Evolutionary conservation across 2,329 filamentous ascomycete genomes (phyloP).

Genomic region (Lecanicillium sp.): DNA sequence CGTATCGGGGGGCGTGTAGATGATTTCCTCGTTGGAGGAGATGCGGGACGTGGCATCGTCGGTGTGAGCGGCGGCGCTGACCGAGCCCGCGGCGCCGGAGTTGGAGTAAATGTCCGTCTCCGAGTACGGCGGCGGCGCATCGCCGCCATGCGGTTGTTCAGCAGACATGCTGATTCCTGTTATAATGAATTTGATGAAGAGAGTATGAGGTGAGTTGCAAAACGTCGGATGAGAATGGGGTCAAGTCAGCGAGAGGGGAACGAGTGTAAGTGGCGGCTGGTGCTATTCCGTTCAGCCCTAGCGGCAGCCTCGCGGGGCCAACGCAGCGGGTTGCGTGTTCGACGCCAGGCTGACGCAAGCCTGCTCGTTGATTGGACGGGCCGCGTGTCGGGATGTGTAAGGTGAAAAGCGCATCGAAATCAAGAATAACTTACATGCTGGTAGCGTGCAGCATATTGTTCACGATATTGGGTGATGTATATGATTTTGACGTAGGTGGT

Average conservation of each 20-base stretch:
- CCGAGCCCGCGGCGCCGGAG: constrained; percentile 27
- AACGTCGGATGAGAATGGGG: too few species aligned
- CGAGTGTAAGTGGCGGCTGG: neutral
- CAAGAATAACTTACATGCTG: too few species aligned
- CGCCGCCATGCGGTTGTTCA: too few species aligned
- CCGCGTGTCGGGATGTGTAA: too few species aligned
- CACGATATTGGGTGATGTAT: too few species aligned
- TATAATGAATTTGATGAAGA: too few species aligned
- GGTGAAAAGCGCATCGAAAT: too few species aligned
- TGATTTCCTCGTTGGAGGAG: constrained; percentile 37
- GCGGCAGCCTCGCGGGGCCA: constrained; percentile 1
- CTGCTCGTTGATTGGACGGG: neutral
- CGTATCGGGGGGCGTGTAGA: constrained; percentile 48
- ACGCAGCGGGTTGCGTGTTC: constrained; percentile 2
- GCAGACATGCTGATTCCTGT: too few species aligned
- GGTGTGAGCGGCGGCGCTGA: constrained; percentile 23
- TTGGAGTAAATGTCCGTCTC: constrained; percentile 51
- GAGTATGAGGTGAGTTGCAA: too few species aligned
- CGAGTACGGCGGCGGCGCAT: constrained; percentile 49
- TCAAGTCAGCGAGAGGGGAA: too few species aligned
- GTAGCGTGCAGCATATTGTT: too few species aligned
- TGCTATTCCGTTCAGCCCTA: neutral
- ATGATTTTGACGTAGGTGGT: too few species aligned
- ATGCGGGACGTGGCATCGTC: constrained; percentile 32
- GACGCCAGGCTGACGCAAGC: constrained; percentile 6